Evolutionary conservation across 2,329 filamentous ascomycete genomes (phyloP).

Genomic region (Fusarium compactum): DNA sequence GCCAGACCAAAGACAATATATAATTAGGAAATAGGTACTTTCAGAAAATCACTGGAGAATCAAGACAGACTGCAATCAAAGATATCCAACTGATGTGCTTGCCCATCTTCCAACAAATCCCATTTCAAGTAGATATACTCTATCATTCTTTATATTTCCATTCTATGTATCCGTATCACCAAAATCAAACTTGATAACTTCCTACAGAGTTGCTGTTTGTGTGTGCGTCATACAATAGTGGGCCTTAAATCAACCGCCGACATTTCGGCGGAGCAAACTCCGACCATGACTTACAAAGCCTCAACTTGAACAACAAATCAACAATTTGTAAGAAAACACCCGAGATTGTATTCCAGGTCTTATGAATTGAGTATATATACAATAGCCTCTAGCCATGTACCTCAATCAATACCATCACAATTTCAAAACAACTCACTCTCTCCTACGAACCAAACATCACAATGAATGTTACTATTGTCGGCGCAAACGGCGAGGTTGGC

Average conservation of each 20-base stretch:
- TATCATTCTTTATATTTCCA: neutral
- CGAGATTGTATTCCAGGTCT: neutral
- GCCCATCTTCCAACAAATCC: neutral
- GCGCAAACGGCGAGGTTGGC: slow-evolving; percentile 36
- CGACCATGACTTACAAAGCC: slow-evolving; percentile 21
- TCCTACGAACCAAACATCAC: neutral
- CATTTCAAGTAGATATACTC: neutral
- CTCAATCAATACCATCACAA: neutral
- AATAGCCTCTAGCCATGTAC: neutral
- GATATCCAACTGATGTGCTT: neutral
- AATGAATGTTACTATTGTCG: slow-evolving; percentile 38
- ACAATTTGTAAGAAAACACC: slow-evolving; percentile 13
- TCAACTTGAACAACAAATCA: slow-evolving; percentile 4
- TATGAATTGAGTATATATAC: neutral
- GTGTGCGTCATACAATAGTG: neutral
- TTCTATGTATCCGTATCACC: neutral
- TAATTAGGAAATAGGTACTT: neutral
- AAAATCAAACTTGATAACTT: neutral
- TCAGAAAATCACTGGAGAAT: neutral
- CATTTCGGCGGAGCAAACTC: slow-evolving; percentile 19
- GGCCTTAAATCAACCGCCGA: neutral
- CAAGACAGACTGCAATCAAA: neutral
- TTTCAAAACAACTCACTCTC: slow-evolving; percentile 1
- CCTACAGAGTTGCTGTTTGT: neutral
- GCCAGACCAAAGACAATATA: neutral